Percentiles rank a stretch among this genome's conserved stretches.
Evolutionary conservation across 2,329 filamentous ascomycete species (phyloP).

Genomic region (Albophoma yamanashiensis): DNA sequence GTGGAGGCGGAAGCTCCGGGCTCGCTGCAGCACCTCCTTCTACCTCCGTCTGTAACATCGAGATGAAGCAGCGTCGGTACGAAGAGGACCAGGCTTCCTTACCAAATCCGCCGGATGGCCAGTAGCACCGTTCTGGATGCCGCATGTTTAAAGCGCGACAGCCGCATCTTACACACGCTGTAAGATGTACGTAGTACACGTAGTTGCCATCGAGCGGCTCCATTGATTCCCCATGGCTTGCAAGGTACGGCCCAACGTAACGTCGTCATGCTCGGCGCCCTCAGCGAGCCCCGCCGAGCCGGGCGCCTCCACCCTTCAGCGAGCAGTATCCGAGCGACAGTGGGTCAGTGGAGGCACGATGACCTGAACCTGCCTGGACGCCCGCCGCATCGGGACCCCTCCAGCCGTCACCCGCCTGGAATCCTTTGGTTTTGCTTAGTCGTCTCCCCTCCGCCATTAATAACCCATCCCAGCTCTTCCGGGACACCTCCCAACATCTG

Average conservation of each 20-base stretch:
- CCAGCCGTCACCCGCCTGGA: not conserved
- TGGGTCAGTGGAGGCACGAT: not conserved
- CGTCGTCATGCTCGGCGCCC: not conserved
- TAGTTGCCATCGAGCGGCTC: not conserved
- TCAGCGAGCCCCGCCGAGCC: not conserved
- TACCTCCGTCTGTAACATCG: not conserved
- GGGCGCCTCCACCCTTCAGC: not conserved
- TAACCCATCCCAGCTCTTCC: slow-evolving; percentile 9
- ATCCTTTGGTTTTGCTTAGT: not conserved
- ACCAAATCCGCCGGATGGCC: not conserved
- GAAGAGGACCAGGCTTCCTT: not conserved
- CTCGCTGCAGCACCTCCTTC: not conserved
- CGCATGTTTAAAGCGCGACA: not conserved
- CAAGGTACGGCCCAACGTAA: not conserved
- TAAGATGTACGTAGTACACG: no score
- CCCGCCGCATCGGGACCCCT: not conserved
- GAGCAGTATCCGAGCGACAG: not conserved
- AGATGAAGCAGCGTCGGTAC: not conserved
- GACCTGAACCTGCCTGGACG: not conserved
- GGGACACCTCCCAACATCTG: slow-evolving; percentile 1
- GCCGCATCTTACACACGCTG: no score
- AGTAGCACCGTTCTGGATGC: not conserved
- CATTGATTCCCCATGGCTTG: not conserved
- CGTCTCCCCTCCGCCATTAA: slow-evolving; percentile 4
- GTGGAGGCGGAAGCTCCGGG: slow-evolving; percentile 1